Percentiles rank a stretch among this genome's conserved stretches.
Evolutionary conservation across 1,139 yeast species (phyloP).

Genomic region (Blastobotrys apis): DNA sequence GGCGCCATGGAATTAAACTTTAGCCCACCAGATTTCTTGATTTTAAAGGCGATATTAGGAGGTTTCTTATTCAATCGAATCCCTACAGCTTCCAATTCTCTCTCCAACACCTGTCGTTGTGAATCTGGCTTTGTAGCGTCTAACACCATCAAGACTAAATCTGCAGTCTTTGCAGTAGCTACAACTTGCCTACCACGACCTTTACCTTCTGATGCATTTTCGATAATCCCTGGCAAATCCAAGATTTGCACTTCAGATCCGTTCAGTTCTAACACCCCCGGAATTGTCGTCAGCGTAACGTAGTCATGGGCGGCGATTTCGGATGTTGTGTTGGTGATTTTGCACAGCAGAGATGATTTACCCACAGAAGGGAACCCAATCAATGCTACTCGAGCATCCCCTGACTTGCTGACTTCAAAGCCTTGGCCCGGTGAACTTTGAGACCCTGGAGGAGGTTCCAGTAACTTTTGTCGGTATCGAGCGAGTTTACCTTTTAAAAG

Average conservation of each 20-base stretch:
- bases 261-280: constrained; percentile 88
- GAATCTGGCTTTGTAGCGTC: constrained; percentile 93
- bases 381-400: constrained; percentile 92
- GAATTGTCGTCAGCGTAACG: constrained; percentile 94
- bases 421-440: constrained; percentile 82
- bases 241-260: constrained; percentile 97
- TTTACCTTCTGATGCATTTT: constrained; percentile 95
- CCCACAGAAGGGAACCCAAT: constrained; percentile 99
- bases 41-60: constrained; percentile 76
- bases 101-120: constrained; percentile 80
- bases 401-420: constrained; percentile 91
- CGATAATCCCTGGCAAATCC: constrained; percentile 94
- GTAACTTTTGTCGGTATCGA: constrained; percentile 82
- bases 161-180: constrained; percentile 93
- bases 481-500: constrained; percentile 91
- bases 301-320: constrained; percentile 94
- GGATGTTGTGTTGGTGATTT: constrained; percentile 87
- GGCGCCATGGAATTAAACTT: constrained; percentile 78
- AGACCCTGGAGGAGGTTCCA: constrained; percentile 82
- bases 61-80: constrained; percentile 75
- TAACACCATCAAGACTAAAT: constrained; percentile 83
- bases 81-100: constrained; percentile 90
- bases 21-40: constrained; percentile 88
- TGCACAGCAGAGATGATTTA: constrained; percentile 78
- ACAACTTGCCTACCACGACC: constrained; percentile 98